Base-by-base conservation (phyloP, 192 early-diverging fungal genomes). In the Coemansia javaensis region DNA sequence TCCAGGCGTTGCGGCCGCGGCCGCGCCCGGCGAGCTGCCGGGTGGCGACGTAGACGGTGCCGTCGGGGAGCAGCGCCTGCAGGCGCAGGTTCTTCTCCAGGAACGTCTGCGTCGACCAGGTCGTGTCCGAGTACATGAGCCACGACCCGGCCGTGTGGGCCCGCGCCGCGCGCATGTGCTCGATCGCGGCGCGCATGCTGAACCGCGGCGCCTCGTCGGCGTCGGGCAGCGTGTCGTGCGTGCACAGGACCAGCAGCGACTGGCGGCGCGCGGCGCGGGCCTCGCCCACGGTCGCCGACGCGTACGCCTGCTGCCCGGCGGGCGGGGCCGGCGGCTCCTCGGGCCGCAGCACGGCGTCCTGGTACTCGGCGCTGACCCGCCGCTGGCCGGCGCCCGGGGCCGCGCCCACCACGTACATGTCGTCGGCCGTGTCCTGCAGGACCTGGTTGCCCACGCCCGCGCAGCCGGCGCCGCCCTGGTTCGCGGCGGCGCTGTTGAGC, bases 1-100 rank as follows among this genome's bases (percentile, higher is more conserved):
- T 85, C 96, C 96, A 99, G 3, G 87, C 80, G 58, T 99, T 99
- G 16, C 82, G 73, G 5, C 96, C 96, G 24, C 96, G 87, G 17
- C 89, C 94, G 34, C 91, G 83, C 17, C 91, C 94, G n/a, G 85
- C 72, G 7, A 85, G 60, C 70, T 99, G 96, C 39, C 85, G 69
- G 3, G 89, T 80, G 0, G 87, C 90, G 27, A 90, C 75, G 41
- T 79, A 88, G 14, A 90, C 86, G 13, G 92, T 76, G 5, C 96
- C 96, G 14, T 71, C 66, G 8, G 90, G 93, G 16, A 94, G 40
- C 9, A 58, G 50, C 43, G 79, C 56, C 13, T 82, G 66, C 33
- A 97, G 72, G 27, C 54, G 66, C 28, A 79, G 67, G 64, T 98
- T 95, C 79, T 85, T 90, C 53, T 97, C 96, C 23, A 99, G 59